phyloP scores from a whole-genome alignment of 148 eudicot species.

The Bassia scoparia region DNA sequence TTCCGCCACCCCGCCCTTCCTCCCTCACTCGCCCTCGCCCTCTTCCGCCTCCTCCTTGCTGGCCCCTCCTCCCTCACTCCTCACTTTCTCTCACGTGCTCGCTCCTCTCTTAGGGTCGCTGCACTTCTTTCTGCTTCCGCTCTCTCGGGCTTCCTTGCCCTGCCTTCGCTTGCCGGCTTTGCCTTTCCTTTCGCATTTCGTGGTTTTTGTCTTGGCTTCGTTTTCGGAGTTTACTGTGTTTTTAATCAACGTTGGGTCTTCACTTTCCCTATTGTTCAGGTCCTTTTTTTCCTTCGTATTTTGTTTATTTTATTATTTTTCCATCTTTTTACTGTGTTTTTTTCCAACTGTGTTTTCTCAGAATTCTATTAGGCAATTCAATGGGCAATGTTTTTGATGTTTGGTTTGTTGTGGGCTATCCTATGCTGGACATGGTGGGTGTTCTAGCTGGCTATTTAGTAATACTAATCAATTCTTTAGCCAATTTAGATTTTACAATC shows the following conservation, averaged over 20 bases:
- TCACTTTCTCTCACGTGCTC: constrained; percentile 38
- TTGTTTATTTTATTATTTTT: not conserved
- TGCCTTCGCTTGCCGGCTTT: constrained; percentile 29
- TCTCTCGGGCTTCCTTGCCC: constrained; percentile 41
- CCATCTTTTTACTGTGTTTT: not conserved
- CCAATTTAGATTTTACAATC: no score
- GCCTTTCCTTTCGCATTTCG: constrained; percentile 36
- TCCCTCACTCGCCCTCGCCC: constrained; percentile 28
- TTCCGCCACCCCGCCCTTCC: constrained; percentile 39
- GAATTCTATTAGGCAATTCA: not conserved
- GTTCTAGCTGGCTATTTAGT: no score
- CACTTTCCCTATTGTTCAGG: constrained; percentile 87
- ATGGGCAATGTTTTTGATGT: no score
- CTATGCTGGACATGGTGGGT: no score
- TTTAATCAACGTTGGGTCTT: constrained; percentile 54
- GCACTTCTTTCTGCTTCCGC: constrained; percentile 37
- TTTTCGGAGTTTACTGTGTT: constrained; percentile 58
- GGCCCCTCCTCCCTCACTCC: constrained; percentile 24
- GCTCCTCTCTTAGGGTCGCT: constrained; percentile 38
- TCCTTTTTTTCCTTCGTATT: constrained; percentile 10
- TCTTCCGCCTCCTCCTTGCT: constrained; percentile 41
- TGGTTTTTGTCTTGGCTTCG: constrained; percentile 50
- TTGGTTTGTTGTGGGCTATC: no score
- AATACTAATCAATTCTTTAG: no score
- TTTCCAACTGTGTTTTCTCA: not conserved